These are phyloP conservation scores for Candida sanyaensis DNA, from an alignment of 1,139 yeast species.

Conservation along the genomic window DNA sequence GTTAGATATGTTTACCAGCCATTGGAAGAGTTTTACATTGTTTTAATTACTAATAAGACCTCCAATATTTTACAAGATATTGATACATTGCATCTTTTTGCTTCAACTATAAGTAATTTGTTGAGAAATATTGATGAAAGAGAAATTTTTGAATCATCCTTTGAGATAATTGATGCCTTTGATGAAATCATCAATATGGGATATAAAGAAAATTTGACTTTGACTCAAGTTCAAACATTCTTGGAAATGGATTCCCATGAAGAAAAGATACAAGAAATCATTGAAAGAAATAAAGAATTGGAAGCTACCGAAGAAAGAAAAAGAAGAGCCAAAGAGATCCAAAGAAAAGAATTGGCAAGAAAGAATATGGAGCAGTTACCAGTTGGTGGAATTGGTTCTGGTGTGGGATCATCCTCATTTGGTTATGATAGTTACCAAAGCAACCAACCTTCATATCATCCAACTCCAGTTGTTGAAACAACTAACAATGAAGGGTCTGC, in stretches of 20 bases:
- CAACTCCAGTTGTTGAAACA: conserved; percentile 29
- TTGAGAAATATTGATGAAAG: conserved; percentile 77
- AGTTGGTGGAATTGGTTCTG: conserved; percentile 9
- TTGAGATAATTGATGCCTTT: conserved; percentile 87
- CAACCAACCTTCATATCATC: conserved; percentile 38
- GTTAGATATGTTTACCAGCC: conserved; percentile 97
- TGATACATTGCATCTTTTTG: conserved; percentile 84
- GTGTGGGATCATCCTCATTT: conserved; percentile 8
- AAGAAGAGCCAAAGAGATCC: conserved; percentile 93
- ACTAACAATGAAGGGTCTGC: conserved; percentile 13
- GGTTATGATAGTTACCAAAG: conserved; percentile 25
- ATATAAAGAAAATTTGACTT: conserved; percentile 81
- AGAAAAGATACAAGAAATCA: conserved; percentile 96
- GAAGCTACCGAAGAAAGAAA: conserved; percentile 98
- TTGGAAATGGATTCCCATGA: conserved; percentile 98
- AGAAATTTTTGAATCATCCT: conserved; percentile 82
- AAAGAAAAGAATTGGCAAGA: conserved; percentile 78
- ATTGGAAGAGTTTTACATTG: conserved; percentile 89
- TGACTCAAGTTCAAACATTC: conserved; percentile 86
- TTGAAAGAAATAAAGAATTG: conserved; percentile 93
- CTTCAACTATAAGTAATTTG: conserved; percentile 76
- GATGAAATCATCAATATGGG: conserved; percentile 93
- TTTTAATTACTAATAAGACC: conserved; percentile 85
- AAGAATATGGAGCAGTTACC: conserved; percentile 42
- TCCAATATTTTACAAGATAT: conserved; percentile 95